Conservation (phyloP, 176 grass and related monocot species). For the Saccharum spontaneum region DNA sequence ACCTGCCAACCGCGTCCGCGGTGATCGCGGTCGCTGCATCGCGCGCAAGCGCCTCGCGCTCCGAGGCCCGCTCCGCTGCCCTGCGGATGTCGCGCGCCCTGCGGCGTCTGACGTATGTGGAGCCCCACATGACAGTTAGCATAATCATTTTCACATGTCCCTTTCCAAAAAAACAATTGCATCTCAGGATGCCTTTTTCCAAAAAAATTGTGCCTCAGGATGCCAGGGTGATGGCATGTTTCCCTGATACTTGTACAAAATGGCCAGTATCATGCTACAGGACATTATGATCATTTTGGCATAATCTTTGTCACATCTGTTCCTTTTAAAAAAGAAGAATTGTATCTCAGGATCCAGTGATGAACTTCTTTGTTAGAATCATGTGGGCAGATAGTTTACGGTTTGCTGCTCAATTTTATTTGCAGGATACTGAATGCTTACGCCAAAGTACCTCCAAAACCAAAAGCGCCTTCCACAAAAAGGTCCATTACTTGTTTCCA, state of each 20-base stretch:
- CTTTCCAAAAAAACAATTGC: background rate
- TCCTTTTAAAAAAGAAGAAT: background rate
- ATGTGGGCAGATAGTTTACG: background rate
- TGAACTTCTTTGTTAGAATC: background rate
- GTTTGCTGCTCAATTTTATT: background rate
- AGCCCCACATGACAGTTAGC: too few relatives aligned
- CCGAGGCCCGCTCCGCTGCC: too few relatives aligned
- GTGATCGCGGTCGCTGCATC: too few relatives aligned
- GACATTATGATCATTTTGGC: background rate
- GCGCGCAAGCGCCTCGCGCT: too few relatives aligned
- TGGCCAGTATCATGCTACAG: background rate
- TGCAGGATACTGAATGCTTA: constrained; percentile 91
- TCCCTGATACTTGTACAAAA: background rate
- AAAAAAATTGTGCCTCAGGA: background rate
- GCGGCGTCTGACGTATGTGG: too few relatives aligned
- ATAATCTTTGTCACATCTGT: background rate
- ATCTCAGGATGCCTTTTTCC: background rate
- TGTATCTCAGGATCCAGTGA: background rate
- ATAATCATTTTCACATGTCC: background rate
- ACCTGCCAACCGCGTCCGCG: too few relatives aligned
- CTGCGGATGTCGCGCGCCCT: too few relatives aligned
- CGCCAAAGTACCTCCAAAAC: constrained; percentile 78
- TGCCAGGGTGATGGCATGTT: background rate
- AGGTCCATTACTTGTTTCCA: constrained; percentile 43
- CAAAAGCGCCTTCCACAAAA: constrained; percentile 66